Evolutionary conservation across 805 yeast species (phyloP).

Genomic region (Ogataea trehaloabstinens): DNA sequence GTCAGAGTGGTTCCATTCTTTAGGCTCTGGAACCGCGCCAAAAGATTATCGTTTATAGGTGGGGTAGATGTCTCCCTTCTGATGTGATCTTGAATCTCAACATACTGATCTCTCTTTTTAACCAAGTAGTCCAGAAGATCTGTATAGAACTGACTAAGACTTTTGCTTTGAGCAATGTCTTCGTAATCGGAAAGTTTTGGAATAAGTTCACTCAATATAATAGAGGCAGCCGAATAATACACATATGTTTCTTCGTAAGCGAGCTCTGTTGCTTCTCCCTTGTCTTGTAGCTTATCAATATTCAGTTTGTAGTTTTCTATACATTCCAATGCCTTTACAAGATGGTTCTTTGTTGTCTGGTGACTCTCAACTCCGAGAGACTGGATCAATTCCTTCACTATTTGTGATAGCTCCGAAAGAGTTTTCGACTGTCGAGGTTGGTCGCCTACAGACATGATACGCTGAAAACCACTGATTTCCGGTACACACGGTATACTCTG

Average conservation of each 20-base stretch:
- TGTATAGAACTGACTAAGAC: constrained; percentile 17
- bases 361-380: constrained; percentile 8
- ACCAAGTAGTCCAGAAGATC: constrained; percentile 19
- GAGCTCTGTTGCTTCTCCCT: constrained; percentile 3
- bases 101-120: constrained; percentile 17
- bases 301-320: constrained; percentile 21
- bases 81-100: constrained; percentile 10
- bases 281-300: constrained; percentile 3
- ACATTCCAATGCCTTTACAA: constrained; percentile 27
- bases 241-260: constrained; percentile 24
- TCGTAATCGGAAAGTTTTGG: constrained; percentile 21
- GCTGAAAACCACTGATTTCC: no score
- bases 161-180: constrained; percentile 7
- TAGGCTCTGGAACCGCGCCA: constrained; percentile 21
- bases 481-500: no score
- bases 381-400: constrained; percentile 17
- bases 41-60: constrained; percentile 8
- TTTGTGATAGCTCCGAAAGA: constrained; percentile 13
- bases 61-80: constrained; percentile 3
- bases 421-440: constrained; percentile 5
- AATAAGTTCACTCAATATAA: constrained; percentile 24
- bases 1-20: constrained; percentile 11
- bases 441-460: constrained; percentile 16
- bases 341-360: constrained; percentile 15
- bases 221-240: constrained; percentile 27